These are phyloP conservation scores for Fusarium penzigii DNA, from an alignment of 2,329 filamentous ascomycete species.

Conservation along the genomic window DNA sequence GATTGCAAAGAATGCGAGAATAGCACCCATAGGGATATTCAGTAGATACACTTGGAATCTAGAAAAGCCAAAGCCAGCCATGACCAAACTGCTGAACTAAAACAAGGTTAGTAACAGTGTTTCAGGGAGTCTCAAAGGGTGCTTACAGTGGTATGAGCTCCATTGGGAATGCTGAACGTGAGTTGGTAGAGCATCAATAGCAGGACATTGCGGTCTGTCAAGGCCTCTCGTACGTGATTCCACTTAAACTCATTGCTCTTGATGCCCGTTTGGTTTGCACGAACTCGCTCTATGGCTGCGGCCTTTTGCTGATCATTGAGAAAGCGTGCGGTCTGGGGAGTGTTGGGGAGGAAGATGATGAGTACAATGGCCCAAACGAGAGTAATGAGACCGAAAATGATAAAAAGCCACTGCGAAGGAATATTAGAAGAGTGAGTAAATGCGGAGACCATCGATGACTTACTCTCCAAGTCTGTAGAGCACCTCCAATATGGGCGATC, in stretches of 20 bases:
- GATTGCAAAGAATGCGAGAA: slow-evolving; percentile 19
- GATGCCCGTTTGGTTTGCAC: slow-evolving; percentile 22
- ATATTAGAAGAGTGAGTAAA: neutral
- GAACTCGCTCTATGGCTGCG: slow-evolving; percentile 17
- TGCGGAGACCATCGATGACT: no score
- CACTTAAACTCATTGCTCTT: slow-evolving; percentile 22
- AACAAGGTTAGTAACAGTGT: neutral
- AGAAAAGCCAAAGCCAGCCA: slow-evolving; percentile 24
- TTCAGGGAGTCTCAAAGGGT: fast-evolving
- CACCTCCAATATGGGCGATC: slow-evolving; percentile 20
- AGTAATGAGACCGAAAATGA: slow-evolving; percentile 25
- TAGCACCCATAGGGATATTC: slow-evolving; percentile 25
- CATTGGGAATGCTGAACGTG: slow-evolving; percentile 22
- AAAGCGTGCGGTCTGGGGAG: slow-evolving; percentile 16
- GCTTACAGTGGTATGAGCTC: slow-evolving; percentile 21
- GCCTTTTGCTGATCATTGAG: slow-evolving; percentile 15
- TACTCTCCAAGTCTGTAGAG: slow-evolving; percentile 19
- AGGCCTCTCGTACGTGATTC: slow-evolving; percentile 22
- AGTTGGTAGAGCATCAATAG: slow-evolving; percentile 23
- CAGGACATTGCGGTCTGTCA: slow-evolving; percentile 21
- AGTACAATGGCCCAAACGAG: slow-evolving; percentile 16
- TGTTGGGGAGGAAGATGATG: slow-evolving; percentile 18
- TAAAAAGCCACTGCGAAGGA: slow-evolving; percentile 16
- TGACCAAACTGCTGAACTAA: slow-evolving; percentile 27
- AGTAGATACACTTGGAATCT: slow-evolving; percentile 22